Conservation (phyloP, 768 basidiomycete species). For the Clathrus columnatus region DNA sequence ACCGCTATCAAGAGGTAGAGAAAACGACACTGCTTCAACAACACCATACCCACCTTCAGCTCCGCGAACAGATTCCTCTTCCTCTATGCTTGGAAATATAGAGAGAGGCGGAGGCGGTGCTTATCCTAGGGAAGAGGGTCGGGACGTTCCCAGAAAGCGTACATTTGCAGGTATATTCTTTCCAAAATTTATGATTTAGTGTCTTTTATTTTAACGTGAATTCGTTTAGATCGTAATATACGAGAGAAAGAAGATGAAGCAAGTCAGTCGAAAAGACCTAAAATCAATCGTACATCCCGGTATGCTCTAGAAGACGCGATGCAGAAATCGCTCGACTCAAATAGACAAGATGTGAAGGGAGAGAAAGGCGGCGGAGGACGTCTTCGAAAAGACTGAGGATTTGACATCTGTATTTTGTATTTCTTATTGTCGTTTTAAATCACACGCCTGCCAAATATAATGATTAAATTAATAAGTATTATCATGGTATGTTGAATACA, state of each 20-base stretch:
- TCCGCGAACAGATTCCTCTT: not conserved
- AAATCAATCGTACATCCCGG: constrained; percentile 36
- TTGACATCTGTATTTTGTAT: not conserved
- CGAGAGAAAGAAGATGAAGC: constrained; percentile 46
- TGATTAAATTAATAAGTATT: not conserved
- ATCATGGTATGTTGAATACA: not conserved
- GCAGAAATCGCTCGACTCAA: constrained; percentile 5
- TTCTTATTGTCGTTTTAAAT: not conserved
- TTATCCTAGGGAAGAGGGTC: constrained; percentile 47
- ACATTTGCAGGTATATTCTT: constrained; percentile 52
- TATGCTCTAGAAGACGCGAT: constrained; percentile 6
- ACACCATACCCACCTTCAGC: not conserved
- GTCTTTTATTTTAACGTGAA: not conserved
- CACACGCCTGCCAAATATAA: not conserved
- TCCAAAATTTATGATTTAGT: constrained; percentile 3
- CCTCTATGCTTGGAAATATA: not conserved
- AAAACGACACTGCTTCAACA: not conserved
- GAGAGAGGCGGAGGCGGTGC: not conserved
- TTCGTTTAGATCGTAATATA: constrained; percentile 38
- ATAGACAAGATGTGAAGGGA: not conserved
- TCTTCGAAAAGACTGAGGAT: not conserved
- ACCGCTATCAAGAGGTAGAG: not conserved
- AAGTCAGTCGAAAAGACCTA: constrained; percentile 49
- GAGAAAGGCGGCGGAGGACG: not conserved
- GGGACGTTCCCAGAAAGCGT: constrained; percentile 48